These are phyloP conservation scores for Cercospora sesami DNA, from an alignment of 2,329 filamentous ascomycete genomes.

Conservation along the genomic window DNA sequence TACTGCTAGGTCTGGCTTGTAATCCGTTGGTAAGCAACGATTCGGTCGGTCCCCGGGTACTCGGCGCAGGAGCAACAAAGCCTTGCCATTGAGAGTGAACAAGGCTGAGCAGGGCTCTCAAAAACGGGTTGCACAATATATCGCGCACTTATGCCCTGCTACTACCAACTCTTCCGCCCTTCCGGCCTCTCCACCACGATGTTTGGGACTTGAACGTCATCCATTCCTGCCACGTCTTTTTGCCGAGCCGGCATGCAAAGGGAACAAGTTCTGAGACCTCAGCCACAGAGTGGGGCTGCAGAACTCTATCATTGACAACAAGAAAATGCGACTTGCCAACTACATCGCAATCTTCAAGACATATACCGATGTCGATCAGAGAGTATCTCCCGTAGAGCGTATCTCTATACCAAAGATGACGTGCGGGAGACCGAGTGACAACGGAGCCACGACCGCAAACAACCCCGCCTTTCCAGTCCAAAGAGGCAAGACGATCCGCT, in stretches of 20 bases:
- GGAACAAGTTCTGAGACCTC: neutral
- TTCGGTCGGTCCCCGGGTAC: neutral
- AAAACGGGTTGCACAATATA: neutral
- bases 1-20: neutral
- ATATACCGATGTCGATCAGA: neutral
- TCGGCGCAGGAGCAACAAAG: neutral
- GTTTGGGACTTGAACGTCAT: constrained; percentile 13
- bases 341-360: neutral
- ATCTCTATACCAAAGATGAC: neutral
- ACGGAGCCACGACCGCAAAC: neutral
- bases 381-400: neutral
- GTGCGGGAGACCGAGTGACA: neutral
- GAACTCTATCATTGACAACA: neutral
- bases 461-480: neutral
- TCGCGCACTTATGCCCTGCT: constrained; percentile 2
- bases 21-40: neutral
- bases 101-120: neutral
- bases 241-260: neutral
- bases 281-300: neutral
- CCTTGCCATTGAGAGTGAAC: neutral
- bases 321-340: neutral
- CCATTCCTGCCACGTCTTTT: constrained; percentile 16
- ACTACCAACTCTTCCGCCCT: neutral
- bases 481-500: constrained; percentile 7
- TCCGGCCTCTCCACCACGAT: neutral